A percentile compares a stretch with the other conserved stretches of the same genome.
Conservation (phyloP, 2,329 filamentous ascomycete species). For the Oidium heveae region DNA sequence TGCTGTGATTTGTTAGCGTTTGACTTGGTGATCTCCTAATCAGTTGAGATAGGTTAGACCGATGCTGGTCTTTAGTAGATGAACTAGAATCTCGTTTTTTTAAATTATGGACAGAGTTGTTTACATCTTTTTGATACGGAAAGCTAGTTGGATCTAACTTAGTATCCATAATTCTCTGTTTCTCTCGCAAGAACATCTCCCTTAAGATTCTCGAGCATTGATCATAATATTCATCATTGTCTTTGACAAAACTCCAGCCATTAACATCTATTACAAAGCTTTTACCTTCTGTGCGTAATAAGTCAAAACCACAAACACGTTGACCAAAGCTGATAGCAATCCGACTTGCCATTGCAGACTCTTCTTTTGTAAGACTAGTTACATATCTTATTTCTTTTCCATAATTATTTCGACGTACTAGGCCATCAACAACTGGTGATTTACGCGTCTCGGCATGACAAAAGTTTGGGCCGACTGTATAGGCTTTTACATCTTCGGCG, state of each 20-base stretch:
- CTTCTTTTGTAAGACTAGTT: constrained; percentile 55
- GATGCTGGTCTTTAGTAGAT: constrained; percentile 20
- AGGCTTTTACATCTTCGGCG: constrained; percentile 93
- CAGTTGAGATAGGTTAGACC: constrained; percentile 28
- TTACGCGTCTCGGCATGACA: constrained; percentile 96
- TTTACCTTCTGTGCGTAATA: constrained; percentile 64
- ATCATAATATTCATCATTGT: constrained; percentile 96
- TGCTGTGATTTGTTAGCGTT: constrained; percentile 23
- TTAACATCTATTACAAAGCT: constrained; percentile 98
- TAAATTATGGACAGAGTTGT: constrained; percentile 1
- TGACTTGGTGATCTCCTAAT: constrained; percentile 37
- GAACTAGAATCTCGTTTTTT: constrained; percentile 7
- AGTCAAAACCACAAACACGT: constrained; percentile 83
- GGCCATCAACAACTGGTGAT: constrained; percentile 85
- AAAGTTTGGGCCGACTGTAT: constrained; percentile 78
- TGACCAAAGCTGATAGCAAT: constrained; percentile 87
- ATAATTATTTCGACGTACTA: constrained; percentile 87
- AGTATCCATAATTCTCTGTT: constrained; percentile 25
- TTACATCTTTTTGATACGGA: constrained; percentile 4
- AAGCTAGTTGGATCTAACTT: constrained; percentile 14
- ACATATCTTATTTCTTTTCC: constrained; percentile 95
- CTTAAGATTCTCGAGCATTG: constrained; percentile 67
- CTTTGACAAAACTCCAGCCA: constrained; percentile 98
- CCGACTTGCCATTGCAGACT: constrained; percentile 65
- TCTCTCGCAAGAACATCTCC: constrained; percentile 70